Percentiles rank a stretch among this genome's conserved stretches.
Evolutionary conservation across 805 yeast species (phyloP).

Genomic region (Schizosaccharomyces osmophilus): DNA sequence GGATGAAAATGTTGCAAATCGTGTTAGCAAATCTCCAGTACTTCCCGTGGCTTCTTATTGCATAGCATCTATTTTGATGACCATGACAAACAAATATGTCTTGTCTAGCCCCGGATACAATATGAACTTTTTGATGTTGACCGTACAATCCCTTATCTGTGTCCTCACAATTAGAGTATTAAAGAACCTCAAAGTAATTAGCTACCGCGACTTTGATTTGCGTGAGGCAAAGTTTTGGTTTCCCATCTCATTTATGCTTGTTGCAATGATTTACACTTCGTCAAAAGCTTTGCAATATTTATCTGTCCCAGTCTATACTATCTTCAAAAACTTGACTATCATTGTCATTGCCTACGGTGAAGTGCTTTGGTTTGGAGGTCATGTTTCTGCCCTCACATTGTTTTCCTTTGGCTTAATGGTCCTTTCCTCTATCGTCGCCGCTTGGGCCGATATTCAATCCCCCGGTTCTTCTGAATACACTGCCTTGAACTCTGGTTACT

Average conservation of each 20-base stretch:
- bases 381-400: conserved; percentile 69
- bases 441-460: conserved; percentile 49
- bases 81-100: conserved; percentile 88
- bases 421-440: conserved; percentile 83
- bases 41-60: conserved; percentile 30
- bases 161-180: conserved; percentile 44
- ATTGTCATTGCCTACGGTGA: conserved; percentile 95
- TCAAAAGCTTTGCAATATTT: conserved; percentile 83
- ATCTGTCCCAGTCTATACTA: conserved; percentile 87
- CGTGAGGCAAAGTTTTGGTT: conserved; percentile 76
- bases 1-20: conserved; percentile 28
- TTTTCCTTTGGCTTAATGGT: conserved; percentile 82
- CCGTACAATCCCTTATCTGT: conserved; percentile 74
- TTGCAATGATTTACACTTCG: conserved; percentile 83
- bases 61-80: conserved; percentile 84
- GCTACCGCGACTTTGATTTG: conserved; percentile 59
- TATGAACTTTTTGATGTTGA: conserved; percentile 71
- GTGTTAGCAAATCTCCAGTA: not conserved
- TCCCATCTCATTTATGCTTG: conserved; percentile 75
- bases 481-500: conserved; percentile 34
- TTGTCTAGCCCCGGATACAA: conserved; percentile 54
- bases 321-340: conserved; percentile 90
- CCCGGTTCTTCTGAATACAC: conserved; percentile 16
- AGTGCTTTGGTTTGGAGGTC: conserved; percentile 88
- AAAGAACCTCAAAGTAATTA: conserved; percentile 51